Evolutionary conservation across 768 basidiomycete genomes (phyloP).

Genomic region (Scleroderma bovista): DNA sequence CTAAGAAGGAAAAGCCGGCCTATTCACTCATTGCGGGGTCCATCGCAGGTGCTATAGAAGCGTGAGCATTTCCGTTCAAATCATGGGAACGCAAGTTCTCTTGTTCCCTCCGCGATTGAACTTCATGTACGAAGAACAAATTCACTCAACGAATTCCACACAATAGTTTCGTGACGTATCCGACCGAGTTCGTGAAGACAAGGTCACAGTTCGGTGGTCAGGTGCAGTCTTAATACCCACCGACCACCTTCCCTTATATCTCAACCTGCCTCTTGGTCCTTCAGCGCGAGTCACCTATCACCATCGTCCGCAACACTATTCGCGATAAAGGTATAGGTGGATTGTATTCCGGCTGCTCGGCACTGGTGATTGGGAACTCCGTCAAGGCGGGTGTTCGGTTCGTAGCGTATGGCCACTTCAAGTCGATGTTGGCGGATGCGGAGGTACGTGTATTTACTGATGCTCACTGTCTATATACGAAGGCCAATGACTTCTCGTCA

Average conservation of each 20-base stretch:
- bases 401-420: constrained; percentile 91
- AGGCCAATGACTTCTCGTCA: constrained; percentile 24
- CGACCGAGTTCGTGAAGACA: constrained; percentile 91
- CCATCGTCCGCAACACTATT: constrained; percentile 72
- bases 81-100: not conserved
- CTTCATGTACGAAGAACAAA: not conserved
- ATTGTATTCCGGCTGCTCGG: constrained; percentile 90
- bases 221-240: constrained; percentile 29
- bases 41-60: constrained; percentile 89
- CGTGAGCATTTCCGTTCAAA: constrained; percentile 42
- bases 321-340: constrained; percentile 71
- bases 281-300: constrained; percentile 63
- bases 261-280: not conserved
- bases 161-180: constrained; percentile 76
- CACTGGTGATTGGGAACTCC: constrained; percentile 87
- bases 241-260: not conserved
- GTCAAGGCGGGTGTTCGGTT: constrained; percentile 95
- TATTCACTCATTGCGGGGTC: constrained; percentile 89
- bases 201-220: constrained; percentile 86
- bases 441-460: constrained; percentile 44
- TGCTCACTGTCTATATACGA: not conserved
- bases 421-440: constrained; percentile 71
- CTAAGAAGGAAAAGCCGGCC: constrained; percentile 72
- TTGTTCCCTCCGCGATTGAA: not conserved
- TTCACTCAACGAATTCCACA: constrained; percentile 34